These are phyloP conservation scores for Botrytis porri DNA, from an alignment of 2,329 filamentous ascomycete genomes.

Conservation along the genomic window DNA sequence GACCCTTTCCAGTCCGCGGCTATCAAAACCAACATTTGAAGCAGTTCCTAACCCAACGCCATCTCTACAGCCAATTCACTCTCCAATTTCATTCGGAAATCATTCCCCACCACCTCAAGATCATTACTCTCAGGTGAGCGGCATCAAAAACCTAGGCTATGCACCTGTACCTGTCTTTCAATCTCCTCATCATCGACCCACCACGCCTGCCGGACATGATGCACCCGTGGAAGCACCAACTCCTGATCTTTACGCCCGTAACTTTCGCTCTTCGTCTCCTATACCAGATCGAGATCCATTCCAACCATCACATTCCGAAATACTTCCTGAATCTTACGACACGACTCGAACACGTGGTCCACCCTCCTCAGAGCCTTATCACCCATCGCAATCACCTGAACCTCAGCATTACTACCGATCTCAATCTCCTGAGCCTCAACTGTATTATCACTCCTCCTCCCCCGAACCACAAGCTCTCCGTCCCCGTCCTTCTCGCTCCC, in stretches of 20 bases:
- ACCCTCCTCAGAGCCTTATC: not conserved
- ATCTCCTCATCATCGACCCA: slow-evolving; percentile 6
- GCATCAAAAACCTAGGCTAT: not conserved
- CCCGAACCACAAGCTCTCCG: slow-evolving; percentile 1
- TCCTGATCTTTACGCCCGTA: not conserved
- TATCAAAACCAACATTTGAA: slow-evolving; percentile 5
- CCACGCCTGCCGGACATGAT: not conserved
- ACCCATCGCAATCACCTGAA: slow-evolving; percentile 6
- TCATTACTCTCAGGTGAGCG: slow-evolving; percentile 7
- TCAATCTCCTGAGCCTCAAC: not conserved
- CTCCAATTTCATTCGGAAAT: not conserved
- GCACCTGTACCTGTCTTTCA: slow-evolving; percentile 9
- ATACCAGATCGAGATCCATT: not conserved
- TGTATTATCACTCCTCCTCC: not conserved
- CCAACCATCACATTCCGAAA: slow-evolving; percentile 13
- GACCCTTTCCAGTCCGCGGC: not conserved
- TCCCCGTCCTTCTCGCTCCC: slow-evolving; percentile 8
- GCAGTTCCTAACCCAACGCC: slow-evolving; percentile 2
- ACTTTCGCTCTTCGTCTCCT: slow-evolving; percentile 2
- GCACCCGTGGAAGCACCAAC: slow-evolving; percentile 11
- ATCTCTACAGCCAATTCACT: not conserved
- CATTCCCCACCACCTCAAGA: not conserved
- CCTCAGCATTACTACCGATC: slow-evolving; percentile 4
- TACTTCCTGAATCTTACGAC: slow-evolving; percentile 7
- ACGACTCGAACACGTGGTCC: not conserved